A percentile compares a stretch with the other conserved stretches of the same genome.
phyloP scores from a whole-genome alignment of 192 early-diverging fungal species.

The Coemansia sp. region DNA sequence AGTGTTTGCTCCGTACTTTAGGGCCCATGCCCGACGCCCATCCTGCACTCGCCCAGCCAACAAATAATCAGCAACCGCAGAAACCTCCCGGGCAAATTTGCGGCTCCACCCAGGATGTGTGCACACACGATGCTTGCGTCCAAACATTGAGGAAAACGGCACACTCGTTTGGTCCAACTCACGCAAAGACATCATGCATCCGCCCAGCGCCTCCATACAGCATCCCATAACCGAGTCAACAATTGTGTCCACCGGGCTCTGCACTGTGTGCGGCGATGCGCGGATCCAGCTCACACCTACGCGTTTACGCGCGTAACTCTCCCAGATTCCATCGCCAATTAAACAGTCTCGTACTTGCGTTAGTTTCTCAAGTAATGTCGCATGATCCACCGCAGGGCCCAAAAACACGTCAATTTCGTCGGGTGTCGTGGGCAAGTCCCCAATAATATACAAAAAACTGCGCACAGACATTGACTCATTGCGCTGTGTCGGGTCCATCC shows the following conservation, averaged over 20 bases:
- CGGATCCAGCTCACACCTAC: slow-evolving; percentile 48
- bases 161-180: slow-evolving; percentile 5
- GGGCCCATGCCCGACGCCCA: not conserved
- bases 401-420: slow-evolving; percentile 32
- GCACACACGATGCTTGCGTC: slow-evolving; percentile 18
- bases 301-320: slow-evolving; percentile 50
- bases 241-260: slow-evolving; percentile 33
- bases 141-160: slow-evolving; percentile 26
- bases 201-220: slow-evolving; percentile 49
- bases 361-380: slow-evolving; percentile 34
- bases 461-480: slow-evolving; percentile 49
- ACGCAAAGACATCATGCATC: slow-evolving; percentile 22
- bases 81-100: slow-evolving; percentile 50
- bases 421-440: slow-evolving; percentile 21
- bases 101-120: slow-evolving; percentile 52
- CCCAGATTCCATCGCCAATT: slow-evolving; percentile 50
- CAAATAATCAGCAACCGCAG: slow-evolving; percentile 34
- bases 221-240: slow-evolving; percentile 29
- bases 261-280: not conserved
- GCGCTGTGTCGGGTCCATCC: slow-evolving; percentile 47
- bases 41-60: not conserved
- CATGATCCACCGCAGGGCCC: not conserved
- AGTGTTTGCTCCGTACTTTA: not conserved
- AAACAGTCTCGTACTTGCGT: slow-evolving; percentile 35
- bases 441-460: slow-evolving; percentile 36